Conservation (phyloP, 371 early-diverging fungal genomes). For the Aphelidium insulamus region DNA sequence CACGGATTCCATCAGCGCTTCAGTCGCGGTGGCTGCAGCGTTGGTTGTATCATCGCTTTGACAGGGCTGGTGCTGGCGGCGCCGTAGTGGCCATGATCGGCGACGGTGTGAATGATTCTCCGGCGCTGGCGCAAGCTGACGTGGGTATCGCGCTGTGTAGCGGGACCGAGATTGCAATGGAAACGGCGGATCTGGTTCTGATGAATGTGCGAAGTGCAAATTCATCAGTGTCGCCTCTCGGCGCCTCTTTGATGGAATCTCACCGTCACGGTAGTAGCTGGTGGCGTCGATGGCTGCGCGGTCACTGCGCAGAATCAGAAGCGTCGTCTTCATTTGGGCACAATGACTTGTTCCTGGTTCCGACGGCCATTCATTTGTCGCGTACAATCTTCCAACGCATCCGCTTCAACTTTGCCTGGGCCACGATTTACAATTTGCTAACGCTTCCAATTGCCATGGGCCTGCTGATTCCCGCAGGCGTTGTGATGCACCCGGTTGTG, state of each 20-base stretch:
- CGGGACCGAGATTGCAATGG: conserved; percentile 88
- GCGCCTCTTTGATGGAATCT: no score
- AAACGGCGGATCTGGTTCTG: conserved; percentile 69
- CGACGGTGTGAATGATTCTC: conserved; percentile 97
- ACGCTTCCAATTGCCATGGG: conserved; percentile 92
- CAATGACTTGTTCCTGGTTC: conserved; percentile 57
- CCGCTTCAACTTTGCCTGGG: conserved; percentile 66
- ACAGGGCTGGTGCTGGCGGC: neutral
- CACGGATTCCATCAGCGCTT: conserved; percentile 2
- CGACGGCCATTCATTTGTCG: conserved; percentile 60
- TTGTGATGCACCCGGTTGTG: conserved; percentile 66
- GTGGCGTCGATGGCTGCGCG: no score
- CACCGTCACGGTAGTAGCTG: no score
- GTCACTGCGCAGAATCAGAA: no score
- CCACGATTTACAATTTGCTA: conserved; percentile 62
- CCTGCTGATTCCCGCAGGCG: conserved; percentile 54
- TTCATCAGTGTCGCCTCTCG: no score
- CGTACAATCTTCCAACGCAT: conserved; percentile 62
- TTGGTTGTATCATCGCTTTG: neutral
- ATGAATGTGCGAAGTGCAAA: no score
- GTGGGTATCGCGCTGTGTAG: conserved; percentile 85
- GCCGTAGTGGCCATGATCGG: conserved; percentile 83
- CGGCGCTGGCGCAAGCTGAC: conserved; percentile 74
- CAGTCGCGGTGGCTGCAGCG: neutral
- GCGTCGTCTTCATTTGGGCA: conserved; percentile 28